Percentiles rank a stretch among this genome's conserved stretches.
phyloP scores from a whole-genome alignment of 2,329 filamentous ascomycete genomes.

The Scedosporium minutisporum region DNA sequence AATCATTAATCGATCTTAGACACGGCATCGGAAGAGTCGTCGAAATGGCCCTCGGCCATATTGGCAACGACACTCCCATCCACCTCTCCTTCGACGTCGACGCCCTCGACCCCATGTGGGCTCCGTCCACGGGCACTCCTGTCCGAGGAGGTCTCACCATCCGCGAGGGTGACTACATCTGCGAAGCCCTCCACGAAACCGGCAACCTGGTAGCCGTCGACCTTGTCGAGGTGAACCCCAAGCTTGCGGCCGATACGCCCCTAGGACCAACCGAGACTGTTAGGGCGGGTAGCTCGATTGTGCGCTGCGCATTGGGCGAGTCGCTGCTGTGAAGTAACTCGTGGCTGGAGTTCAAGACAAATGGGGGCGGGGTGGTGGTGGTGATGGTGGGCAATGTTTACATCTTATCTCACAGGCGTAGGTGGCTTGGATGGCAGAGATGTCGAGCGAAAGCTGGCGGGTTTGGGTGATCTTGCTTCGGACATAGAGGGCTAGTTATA shows the following conservation, averaged over 20 bases:
- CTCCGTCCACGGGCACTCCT: constrained; percentile 88
- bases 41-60: constrained; percentile 96
- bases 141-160: constrained; percentile 89
- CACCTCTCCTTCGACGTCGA: constrained; percentile 97
- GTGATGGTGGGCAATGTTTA: background rate
- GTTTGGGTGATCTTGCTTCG: too few species aligned
- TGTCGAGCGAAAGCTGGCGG: background rate
- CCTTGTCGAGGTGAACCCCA: constrained; percentile 73
- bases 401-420: background rate
- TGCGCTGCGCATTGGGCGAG: constrained; percentile 86
- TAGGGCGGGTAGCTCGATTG: constrained; percentile 79
- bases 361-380: background rate
- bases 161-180: constrained; percentile 94
- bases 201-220: constrained; percentile 72
- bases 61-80: constrained; percentile 88
- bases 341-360: background rate
- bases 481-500: too few species aligned
- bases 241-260: constrained; percentile 49
- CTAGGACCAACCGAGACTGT: constrained; percentile 75
- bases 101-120: constrained; percentile 91
- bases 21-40: constrained; percentile 92
- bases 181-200: constrained; percentile 73
- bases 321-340: constrained; percentile 56
- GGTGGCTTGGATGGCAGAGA: background rate
- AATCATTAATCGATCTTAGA: constrained; percentile 28